Evolutionary conservation across 768 basidiomycete genomes (phyloP).

Genomic region (Xerocomus spinulosus): DNA sequence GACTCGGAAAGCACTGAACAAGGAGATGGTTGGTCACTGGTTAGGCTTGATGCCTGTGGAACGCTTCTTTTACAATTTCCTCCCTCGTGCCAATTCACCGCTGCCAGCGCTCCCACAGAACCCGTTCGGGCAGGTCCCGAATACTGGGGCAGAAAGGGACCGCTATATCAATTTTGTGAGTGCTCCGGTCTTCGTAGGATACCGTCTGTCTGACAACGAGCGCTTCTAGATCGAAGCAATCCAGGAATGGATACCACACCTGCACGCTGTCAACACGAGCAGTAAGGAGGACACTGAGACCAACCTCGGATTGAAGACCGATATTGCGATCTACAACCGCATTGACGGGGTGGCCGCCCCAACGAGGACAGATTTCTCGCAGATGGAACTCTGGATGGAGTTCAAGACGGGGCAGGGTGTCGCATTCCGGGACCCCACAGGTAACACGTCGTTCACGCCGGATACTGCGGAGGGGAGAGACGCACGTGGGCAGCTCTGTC

Average conservation of each 20-base stretch:
- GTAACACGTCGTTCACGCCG: no score
- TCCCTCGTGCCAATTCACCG: no score
- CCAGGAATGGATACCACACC: neutral
- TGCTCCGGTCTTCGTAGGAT: neutral
- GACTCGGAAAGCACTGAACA: no score
- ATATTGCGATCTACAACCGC: neutral
- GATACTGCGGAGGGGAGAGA: no score
- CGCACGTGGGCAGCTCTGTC: no score
- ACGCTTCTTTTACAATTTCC: no score
- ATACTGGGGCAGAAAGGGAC: neutral
- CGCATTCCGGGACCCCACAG: neutral
- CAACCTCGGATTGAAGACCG: neutral
- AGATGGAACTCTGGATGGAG: neutral
- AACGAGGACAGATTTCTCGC: neutral
- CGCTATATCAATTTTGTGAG: neutral
- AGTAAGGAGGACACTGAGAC: neutral
- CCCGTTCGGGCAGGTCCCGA: neutral
- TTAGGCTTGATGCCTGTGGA: no score
- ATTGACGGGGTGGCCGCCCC: neutral
- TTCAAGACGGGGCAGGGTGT: neutral
- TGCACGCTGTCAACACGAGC: conserved; percentile 1
- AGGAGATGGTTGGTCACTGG: no score
- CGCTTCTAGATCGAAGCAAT: neutral
- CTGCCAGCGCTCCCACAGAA: neutral
- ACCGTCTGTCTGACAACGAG: no score